Base-by-base conservation (phyloP, 1,139 yeast genomes). In the Hemisphaericaspora xylofermentans region DNA sequence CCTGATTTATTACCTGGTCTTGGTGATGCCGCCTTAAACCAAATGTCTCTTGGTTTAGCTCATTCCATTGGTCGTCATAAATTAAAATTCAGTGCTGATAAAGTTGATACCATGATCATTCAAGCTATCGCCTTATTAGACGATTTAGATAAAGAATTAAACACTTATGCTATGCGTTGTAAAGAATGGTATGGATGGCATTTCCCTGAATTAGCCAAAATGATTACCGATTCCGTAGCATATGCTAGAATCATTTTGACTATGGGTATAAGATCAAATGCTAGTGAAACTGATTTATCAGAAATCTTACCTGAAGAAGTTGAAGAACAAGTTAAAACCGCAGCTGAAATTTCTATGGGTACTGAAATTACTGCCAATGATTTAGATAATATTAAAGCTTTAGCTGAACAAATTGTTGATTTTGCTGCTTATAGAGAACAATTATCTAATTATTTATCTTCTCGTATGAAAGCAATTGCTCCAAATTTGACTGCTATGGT, bases 131-230 rank as follows among this genome's bases (percentile, higher is more conserved):
- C 98, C 36, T 74, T 93, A 52, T 80, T 93, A 57, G 98, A 93
- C 65, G 96, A 94, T 66, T 81, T 93, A 55, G 98, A 93, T 71
- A 93, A 93, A 74, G 98, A 93, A 63, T 82, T 93, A 65, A 93
- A 93, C 73, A 93, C 98, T 44, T 93, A 87, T 68, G 93, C 98
- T 49, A 93, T 93, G 98, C 84, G 98, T 76, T 91, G 88, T 61
- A 93, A 93, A 78, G 98, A 93, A 74, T 93, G 98, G 98, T 93
- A 93, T 71, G 98, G 98, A 54, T 93, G 98, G 98, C 98, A 93
- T 68, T 93, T 93, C 82, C 98, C 98, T 44, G 98, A 93, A 74
- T 82, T 93, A 75, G 96, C 97, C 56, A 89, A 88, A 73, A 80
- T 93, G 65, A 93, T 89, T 49, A 84, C 88, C 54, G 98, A 93